These are phyloP conservation scores for Fusarium sp. DNA, from an alignment of 2,329 filamentous ascomycete genomes.

Conservation along the genomic window DNA sequence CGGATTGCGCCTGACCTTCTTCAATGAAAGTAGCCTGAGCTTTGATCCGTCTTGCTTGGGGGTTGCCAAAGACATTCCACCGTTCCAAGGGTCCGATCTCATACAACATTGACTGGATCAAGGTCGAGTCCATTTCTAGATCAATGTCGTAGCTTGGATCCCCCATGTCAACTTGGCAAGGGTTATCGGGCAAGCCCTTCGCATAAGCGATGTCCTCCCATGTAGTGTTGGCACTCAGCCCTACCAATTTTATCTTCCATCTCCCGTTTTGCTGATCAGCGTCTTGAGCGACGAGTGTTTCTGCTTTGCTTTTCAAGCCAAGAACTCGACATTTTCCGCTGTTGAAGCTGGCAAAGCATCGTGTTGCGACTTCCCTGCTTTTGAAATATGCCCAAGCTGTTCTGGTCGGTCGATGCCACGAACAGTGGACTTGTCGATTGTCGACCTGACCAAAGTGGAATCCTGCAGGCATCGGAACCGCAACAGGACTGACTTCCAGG, in stretches of 20 bases:
- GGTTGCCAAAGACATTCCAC: constrained; percentile 50
- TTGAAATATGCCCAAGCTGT: constrained; percentile 53
- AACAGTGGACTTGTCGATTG: constrained; percentile 54
- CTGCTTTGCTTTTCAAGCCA: constrained; percentile 27
- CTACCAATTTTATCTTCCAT: constrained; percentile 21
- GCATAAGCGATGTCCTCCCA: constrained; percentile 20
- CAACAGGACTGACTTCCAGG: not conserved
- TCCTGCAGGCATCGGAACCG: constrained; percentile 42
- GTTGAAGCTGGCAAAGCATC: constrained; percentile 41
- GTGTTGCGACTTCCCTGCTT: constrained; percentile 31
- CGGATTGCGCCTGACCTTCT: constrained; percentile 56
- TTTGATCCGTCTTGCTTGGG: constrained; percentile 55
- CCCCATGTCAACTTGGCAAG: constrained; percentile 1
- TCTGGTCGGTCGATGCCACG: constrained; percentile 55
- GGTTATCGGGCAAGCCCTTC: not conserved
- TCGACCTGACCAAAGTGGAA: constrained; percentile 53
- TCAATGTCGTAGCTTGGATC: constrained; percentile 48
- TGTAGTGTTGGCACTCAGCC: constrained; percentile 2
- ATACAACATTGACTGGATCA: constrained; percentile 52
- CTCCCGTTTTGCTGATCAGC: not conserved
- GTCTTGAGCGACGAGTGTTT: not conserved
- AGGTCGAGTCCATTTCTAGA: constrained; percentile 32
- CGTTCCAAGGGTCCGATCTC: constrained; percentile 54
- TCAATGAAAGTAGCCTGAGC: constrained; percentile 58
- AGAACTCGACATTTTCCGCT: constrained; percentile 46